phyloP scores from a whole-genome alignment of 352 stramenopile species.

The Albugo laibachii region DNA sequence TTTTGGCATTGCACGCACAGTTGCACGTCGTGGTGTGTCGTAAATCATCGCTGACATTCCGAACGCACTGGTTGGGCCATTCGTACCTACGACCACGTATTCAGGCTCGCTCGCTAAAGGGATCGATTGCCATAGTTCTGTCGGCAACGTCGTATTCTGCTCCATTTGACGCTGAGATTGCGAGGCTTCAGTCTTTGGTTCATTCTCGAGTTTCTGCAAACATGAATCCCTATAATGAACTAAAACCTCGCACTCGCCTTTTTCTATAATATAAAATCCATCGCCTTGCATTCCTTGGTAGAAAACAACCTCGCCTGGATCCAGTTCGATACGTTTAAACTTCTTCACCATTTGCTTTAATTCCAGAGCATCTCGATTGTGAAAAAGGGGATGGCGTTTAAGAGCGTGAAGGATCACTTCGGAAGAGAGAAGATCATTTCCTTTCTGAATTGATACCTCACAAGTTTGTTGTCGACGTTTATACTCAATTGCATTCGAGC shows the following conservation, averaged over 20 bases:
- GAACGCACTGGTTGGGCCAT: slow-evolving; percentile 56
- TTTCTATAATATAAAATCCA: slow-evolving; percentile 66
- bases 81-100: slow-evolving; percentile 56
- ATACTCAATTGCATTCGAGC: slow-evolving; percentile 14
- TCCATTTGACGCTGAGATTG: slow-evolving; percentile 8
- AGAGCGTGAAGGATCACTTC: slow-evolving; percentile 42
- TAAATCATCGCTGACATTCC: slow-evolving; percentile 74
- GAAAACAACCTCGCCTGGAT: slow-evolving; percentile 58
- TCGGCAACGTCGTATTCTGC: slow-evolving; percentile 39
- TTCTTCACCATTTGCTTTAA: slow-evolving; percentile 25
- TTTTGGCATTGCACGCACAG: slow-evolving; percentile 12
- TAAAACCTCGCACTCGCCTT: slow-evolving; percentile 62
- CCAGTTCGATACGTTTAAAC: slow-evolving; percentile 33
- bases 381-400: slow-evolving; percentile 61
- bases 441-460: slow-evolving; percentile 2
- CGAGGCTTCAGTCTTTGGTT: not conserved
- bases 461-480: slow-evolving; percentile 14
- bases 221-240: slow-evolving; percentile 40
- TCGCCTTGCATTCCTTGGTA: slow-evolving; percentile 58
- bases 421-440: slow-evolving; percentile 5
- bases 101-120: slow-evolving; percentile 37
- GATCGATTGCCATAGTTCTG: slow-evolving; percentile 40
- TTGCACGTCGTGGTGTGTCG: slow-evolving; percentile 58
- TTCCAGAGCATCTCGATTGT: slow-evolving; percentile 48
- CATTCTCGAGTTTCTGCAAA: slow-evolving; percentile 13